These are phyloP conservation scores for Tulasnella sp. DNA, from an alignment of 768 basidiomycete genomes.

Conservation along the genomic window DNA sequence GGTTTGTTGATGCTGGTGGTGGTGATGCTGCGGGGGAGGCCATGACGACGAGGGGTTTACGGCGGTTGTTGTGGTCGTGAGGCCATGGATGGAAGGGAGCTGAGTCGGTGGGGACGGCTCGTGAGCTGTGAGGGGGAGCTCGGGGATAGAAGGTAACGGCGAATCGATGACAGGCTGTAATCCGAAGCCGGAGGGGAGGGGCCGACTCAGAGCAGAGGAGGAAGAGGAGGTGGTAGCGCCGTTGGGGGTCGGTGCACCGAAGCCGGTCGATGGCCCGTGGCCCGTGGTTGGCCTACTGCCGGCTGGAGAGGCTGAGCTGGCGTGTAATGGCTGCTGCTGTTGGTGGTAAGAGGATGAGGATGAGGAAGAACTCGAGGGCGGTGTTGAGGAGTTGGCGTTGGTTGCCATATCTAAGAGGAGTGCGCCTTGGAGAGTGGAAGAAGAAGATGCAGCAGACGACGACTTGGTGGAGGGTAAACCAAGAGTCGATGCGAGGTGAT, in stretches of 20 bases:
- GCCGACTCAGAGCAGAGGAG: neutral
- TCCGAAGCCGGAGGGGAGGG: slow-evolving; percentile 1
- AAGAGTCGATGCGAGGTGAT: too few species aligned
- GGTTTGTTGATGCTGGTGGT: neutral
- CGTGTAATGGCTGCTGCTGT: neutral
- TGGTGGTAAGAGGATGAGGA: neutral
- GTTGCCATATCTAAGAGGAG: slow-evolving; percentile 2
- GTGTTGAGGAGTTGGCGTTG: neutral
- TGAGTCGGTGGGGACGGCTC: neutral
- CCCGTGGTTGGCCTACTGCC: neutral
- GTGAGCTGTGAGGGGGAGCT: neutral
- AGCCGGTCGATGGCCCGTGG: neutral
- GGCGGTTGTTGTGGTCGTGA: neutral
- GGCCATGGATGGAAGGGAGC: neutral
- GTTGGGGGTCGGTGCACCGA: neutral
- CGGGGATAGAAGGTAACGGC: neutral
- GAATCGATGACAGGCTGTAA: slow-evolving; percentile 6
- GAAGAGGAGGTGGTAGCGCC: neutral
- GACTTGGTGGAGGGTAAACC: too few species aligned
- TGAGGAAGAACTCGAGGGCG: neutral
- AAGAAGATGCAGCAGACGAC: too few species aligned
- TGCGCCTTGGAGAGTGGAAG: neutral
- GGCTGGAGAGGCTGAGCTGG: slow-evolving; percentile 6
- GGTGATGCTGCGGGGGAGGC: slow-evolving; percentile 2
- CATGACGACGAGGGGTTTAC: slow-evolving; percentile 1